Base-by-base conservation (phyloP, 2,329 filamentous ascomycete genomes). In the Berkeleyomyces basicola region DNA sequence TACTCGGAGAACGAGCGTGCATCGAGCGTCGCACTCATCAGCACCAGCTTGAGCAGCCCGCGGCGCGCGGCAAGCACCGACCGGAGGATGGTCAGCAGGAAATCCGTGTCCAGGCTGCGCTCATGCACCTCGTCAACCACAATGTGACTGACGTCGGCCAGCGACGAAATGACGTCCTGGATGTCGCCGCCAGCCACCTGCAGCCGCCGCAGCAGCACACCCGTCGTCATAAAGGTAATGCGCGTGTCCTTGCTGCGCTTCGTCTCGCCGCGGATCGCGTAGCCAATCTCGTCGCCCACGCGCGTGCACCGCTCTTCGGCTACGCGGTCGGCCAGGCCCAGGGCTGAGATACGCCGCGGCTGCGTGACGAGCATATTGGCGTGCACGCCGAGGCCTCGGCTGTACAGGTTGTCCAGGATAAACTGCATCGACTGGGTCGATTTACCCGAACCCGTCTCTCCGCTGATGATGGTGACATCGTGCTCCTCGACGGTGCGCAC, bases 121-220 rank as follows among this genome's bases (percentile, higher is more conserved):
- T 99, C 92, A 74, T 99, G 92, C 2, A 97, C 92, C 73, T 99
- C 92, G 71, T 99, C 92, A 53, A 97, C 90, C 16, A 97, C 87
- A 6, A 99, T 83, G 71, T 99, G 93, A 67, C 88, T 96, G 66
- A 99, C 86, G 72, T 96, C 89, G 4, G 88, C 87, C 57, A 99
- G 74, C 46, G 90, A 89, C 23, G 86, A 82, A 61, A 88, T 81
- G 0, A 96, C 84, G 70, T 95, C 89, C 33, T 91, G 86, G 10
- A 86, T 82, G 39, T 83, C 81, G 31, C 57, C 61, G 16, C 63
- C 63, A 5, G 63, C 63, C 11, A 61, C 61, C 73, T 99, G 93
- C n/a, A 99, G 78, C 10, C 91, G 84, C 65, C 93, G 80, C 16
- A 99, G 79, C 44, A 99, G 77, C 2, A 99, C 90, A 82, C 92